These are phyloP conservation scores for Cymbopogon flexuosus DNA, from an alignment of 202 grass and related monocot species.

Conservation along the genomic window DNA sequence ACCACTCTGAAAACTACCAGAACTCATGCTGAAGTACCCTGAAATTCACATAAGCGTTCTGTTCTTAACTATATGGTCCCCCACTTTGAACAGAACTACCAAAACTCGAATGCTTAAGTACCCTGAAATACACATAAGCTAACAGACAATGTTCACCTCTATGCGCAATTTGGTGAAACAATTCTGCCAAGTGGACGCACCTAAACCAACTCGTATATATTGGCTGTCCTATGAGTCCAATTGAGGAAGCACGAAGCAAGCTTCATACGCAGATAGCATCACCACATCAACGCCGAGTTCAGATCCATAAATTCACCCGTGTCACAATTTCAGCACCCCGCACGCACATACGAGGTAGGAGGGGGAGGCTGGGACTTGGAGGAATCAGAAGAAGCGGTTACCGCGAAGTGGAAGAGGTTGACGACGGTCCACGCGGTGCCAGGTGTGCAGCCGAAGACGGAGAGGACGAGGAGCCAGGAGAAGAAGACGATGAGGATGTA, in stretches of 20 bases:
- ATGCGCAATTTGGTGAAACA: not conserved
- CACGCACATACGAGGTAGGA: not conserved
- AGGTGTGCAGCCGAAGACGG: conserved; percentile 43
- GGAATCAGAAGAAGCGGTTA: not conserved
- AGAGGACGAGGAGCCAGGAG: conserved; percentile 61
- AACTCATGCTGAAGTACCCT: not conserved
- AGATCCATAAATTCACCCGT: conserved; percentile 1
- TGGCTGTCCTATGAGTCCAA: not conserved
- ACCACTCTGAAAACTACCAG: not conserved
- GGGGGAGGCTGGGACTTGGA: not conserved
- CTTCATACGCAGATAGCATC: not conserved
- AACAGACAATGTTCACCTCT: not conserved
- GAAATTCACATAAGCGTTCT: not conserved
- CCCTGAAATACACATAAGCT: conserved; percentile 2
- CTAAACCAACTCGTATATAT: not conserved
- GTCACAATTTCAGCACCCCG: not conserved
- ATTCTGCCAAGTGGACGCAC: not conserved
- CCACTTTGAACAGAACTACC: not conserved
- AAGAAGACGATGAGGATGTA: conserved; percentile 76
- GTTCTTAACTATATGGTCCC: not conserved
- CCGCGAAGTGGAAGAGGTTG: conserved; percentile 57
- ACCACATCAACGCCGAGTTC: not conserved
- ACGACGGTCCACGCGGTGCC: conserved; percentile 53
- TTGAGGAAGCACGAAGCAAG: not conserved
- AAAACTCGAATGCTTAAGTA: not conserved